Base-by-base conservation (phyloP, 2,329 filamentous ascomycete genomes). In the Aspergillus novofumigatus region DNA sequence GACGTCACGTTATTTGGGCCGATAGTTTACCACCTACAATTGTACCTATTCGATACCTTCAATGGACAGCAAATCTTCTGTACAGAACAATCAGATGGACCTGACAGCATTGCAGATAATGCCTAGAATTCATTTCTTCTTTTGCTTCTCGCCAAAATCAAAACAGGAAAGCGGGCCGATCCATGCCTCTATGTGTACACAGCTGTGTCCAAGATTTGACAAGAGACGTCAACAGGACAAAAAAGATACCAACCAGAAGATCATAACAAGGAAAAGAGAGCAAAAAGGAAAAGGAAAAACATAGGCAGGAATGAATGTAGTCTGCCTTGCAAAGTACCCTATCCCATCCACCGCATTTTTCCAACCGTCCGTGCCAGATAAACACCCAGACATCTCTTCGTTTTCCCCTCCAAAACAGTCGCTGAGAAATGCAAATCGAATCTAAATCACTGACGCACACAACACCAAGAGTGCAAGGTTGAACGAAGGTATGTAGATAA, bases 341-440 rank as follows among this genome's bases (percentile, higher is more conserved):
- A 53, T 38, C 58, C 51, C 56, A 55, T 57, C 56, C 59, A 59
- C 48, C 44, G 51, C 49, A 28, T 57, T 63, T 62, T 59, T 53
- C 62, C 23, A 60, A 58, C 54, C 59, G 51, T 58, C 59, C 54
- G 56, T 64, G 52, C 58, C 56, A 54, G 53, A 59, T 51, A 58
- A 61, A 64, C 58, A 58, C 58, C 60, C 53, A 49, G 21, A 48
- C 44, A 20, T 49, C 59, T 59, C 62, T 54, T 52, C 49, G 20
- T 51, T 51, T 64, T 59, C 52, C 44, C 52, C 50, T 56, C 56
- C 54, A 48, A 54, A 62, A 61, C 54, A 62, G 48, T 44, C 64
- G 64, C 65, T 65, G 61, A 66, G 60, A 66, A 65, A 67, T 67
- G 65, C 65, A 60, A 59, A 59, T 55, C 49, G 21, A 57, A 63